phyloP scores from a whole-genome alignment of 257 asterid species.

The Coffea eugenioides region DNA sequence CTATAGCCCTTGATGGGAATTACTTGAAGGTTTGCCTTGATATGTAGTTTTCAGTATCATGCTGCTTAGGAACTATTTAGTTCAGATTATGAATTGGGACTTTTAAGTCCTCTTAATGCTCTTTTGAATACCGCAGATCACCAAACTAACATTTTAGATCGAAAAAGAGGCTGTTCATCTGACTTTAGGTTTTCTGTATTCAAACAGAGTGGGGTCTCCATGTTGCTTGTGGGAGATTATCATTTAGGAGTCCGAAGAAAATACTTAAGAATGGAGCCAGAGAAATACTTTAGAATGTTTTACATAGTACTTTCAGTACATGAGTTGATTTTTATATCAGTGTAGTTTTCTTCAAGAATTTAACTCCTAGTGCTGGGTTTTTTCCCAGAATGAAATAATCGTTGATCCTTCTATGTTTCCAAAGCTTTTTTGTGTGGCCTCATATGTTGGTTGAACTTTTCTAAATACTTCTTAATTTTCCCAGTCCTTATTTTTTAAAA shows the following conservation, averaged over 20 bases:
- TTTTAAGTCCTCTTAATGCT: neutral
- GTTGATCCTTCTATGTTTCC: no score
- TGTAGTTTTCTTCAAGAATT: neutral
- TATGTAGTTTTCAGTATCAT: neutral
- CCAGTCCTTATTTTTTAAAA: neutral
- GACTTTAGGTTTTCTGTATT: neutral
- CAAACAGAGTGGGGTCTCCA: neutral
- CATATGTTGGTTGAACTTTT: no score
- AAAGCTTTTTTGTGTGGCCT: neutral
- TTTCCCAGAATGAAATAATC: neutral
- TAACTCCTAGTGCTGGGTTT: neutral
- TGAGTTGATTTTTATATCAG: no score
- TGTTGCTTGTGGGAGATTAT: neutral
- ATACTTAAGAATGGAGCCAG: neutral
- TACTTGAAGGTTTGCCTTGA: constrained; percentile 66
- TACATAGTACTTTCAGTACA: neutral
- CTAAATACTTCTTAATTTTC: neutral
- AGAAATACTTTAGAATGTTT: neutral
- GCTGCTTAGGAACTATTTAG: neutral
- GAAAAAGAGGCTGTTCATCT: neutral
- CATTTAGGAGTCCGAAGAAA: neutral
- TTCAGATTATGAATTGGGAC: neutral
- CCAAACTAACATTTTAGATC: neutral
- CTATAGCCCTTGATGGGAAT: constrained; percentile 84
- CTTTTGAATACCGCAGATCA: neutral